Conservation (phyloP, 106 monocot species). For the Dendrobium nobile region DNA sequence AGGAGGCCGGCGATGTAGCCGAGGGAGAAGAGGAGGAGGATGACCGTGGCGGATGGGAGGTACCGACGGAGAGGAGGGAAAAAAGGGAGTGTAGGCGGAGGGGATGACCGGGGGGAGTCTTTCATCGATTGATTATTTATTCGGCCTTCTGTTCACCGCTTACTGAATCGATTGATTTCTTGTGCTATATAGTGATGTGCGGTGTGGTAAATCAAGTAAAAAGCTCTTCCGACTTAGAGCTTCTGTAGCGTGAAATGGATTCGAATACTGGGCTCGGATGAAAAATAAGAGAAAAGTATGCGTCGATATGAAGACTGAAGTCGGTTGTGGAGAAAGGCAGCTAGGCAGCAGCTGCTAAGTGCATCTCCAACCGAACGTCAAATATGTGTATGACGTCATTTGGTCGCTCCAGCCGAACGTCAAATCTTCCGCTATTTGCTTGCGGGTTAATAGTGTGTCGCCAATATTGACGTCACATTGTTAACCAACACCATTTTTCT, state of each 20-base stretch:
- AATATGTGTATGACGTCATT: no score
- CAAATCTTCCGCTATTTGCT: no score
- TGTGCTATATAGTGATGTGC: no score
- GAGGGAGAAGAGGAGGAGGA: conserved; percentile 3
- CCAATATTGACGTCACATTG: no score
- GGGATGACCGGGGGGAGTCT: neutral
- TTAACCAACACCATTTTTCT: no score
- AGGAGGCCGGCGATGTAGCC: neutral
- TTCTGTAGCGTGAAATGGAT: neutral
- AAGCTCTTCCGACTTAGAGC: neutral
- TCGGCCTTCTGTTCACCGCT: no score
- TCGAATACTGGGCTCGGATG: neutral
- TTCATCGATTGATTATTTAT: neutral
- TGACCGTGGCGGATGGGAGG: neutral
- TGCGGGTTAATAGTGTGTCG: no score
- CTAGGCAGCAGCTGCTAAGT: no score
- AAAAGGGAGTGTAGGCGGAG: neutral
- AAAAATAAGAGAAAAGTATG: neutral
- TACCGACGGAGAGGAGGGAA: neutral
- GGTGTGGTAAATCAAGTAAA: neutral
- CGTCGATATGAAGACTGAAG: neutral
- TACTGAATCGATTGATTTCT: no score
- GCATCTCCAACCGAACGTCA: no score
- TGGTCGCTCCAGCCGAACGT: no score
- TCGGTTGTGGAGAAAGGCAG: no score